Evolutionary conservation across 2,329 filamentous ascomycete species (phyloP).

Genomic region (Aspergillus neotritici): DNA sequence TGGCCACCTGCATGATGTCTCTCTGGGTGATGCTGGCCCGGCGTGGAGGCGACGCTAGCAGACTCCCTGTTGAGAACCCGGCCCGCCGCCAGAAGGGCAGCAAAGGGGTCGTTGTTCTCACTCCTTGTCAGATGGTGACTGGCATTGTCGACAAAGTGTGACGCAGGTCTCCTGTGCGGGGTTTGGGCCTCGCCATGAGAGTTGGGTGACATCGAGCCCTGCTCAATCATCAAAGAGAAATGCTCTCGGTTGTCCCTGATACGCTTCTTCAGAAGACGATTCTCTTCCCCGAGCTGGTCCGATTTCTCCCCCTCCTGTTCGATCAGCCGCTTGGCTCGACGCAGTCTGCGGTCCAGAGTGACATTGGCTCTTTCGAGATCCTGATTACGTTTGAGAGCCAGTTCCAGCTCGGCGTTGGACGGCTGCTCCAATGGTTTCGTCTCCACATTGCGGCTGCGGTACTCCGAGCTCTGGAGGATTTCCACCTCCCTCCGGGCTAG

Average conservation of each 20-base stretch:
- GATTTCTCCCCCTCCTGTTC: conserved; percentile 72
- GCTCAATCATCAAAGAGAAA: conserved; percentile 70
- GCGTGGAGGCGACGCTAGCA: conserved; percentile 68
- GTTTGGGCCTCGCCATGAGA: conserved; percentile 49
- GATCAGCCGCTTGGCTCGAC: conserved; percentile 71
- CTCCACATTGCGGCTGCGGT: conserved; percentile 57
- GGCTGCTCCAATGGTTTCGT: conserved; percentile 37
- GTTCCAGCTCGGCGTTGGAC: conserved; percentile 52
- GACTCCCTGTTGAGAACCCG: conserved; percentile 75
- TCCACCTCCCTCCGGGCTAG: conserved; percentile 87
- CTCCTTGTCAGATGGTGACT: conserved; percentile 42
- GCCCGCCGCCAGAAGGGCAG: conserved; percentile 66
- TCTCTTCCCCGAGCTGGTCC: conserved; percentile 65
- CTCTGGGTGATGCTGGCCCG: conserved; percentile 47
- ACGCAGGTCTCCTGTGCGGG: conserved; percentile 37
- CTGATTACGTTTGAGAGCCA: conserved; percentile 56
- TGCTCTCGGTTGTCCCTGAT: conserved; percentile 89
- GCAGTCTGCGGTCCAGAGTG: conserved; percentile 58
- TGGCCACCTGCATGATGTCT: conserved; percentile 55
- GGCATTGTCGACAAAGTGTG: conserved; percentile 37
- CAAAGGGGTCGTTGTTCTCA: conserved; percentile 61
- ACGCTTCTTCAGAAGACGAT: conserved; percentile 69
- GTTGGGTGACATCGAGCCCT: conserved; percentile 60
- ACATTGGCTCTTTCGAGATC: conserved; percentile 62
- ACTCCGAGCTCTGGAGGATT: conserved; percentile 68